phyloP scores from a whole-genome alignment of 1,284 basidiomycete genomes.

The Microbotryum violaceum region DNA sequence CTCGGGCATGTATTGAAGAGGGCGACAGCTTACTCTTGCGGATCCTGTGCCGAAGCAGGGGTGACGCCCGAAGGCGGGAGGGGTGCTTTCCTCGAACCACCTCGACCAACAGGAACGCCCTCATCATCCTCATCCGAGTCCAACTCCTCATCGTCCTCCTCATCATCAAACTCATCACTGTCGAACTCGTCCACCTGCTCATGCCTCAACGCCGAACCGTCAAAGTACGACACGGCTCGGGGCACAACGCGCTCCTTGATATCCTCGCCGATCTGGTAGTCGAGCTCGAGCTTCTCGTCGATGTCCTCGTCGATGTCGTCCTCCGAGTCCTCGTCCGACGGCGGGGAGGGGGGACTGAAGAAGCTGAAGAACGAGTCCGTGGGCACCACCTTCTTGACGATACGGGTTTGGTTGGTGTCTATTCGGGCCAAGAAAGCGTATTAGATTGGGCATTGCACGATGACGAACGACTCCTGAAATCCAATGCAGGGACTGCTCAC shows the following conservation, averaged over 20 bases:
- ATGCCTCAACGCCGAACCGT: conserved; percentile 62
- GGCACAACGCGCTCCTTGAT: conserved; percentile 96
- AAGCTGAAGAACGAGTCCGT: conserved; percentile 97
- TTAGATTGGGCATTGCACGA: conserved; percentile 3
- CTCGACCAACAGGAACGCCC: conserved; percentile 3
- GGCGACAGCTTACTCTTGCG: too few species aligned
- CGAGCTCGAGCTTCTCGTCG: conserved; percentile 86
- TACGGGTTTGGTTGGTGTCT: conserved; percentile 88
- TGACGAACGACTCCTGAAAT: too few species aligned
- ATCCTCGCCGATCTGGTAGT: conserved; percentile 98
- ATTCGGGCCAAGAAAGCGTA: conserved; percentile 11
- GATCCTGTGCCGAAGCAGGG: too few species aligned
- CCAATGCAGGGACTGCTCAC: conserved; percentile 47
- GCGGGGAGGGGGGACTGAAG: conserved; percentile 74
- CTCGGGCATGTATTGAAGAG: too few species aligned
- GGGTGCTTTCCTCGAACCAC: too few species aligned
- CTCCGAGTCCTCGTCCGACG: conserved; percentile 64
- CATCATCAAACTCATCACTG: conserved; percentile 48
- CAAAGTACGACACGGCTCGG: conserved; percentile 62
- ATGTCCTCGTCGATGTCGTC: conserved; percentile 84
- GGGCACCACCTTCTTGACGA: conserved; percentile 78
- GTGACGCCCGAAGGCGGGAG: too few species aligned
- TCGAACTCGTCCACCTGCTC: conserved; percentile 55
- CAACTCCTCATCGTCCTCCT: conserved; percentile 50
- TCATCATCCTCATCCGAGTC: conserved; percentile 24